A percentile compares a stretch with the other conserved stretches of the same genome.
These are phyloP conservation scores for Penicillium janthinellum DNA, from an alignment of 2,329 filamentous ascomycete species.

Conservation along the genomic window DNA sequence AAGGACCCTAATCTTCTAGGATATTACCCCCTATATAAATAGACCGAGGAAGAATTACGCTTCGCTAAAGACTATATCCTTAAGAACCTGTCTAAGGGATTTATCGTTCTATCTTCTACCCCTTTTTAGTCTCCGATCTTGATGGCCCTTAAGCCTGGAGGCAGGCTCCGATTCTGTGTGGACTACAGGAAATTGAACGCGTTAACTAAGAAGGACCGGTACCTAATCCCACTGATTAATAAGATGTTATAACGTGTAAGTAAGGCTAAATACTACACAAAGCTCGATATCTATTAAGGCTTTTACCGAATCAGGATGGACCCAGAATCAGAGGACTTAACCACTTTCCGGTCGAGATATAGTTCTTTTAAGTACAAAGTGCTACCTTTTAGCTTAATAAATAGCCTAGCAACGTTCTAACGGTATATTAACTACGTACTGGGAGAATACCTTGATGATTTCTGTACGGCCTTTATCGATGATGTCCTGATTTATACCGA, in stretches of 20 bases:
- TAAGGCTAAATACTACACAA: neutral
- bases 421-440: too few relatives aligned
- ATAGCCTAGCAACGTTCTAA: too few relatives aligned
- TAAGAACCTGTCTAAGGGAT: conserved; percentile 9
- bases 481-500: too few relatives aligned
- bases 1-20: neutral
- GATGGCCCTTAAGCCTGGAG: neutral
- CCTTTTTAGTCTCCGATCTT: conserved; percentile 3
- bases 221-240: neutral
- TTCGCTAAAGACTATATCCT: neutral
- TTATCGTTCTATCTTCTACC: conserved; percentile 1
- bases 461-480: too few relatives aligned
- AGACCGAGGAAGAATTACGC: neutral
- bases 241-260: neutral
- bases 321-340: neutral
- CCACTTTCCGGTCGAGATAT: neutral
- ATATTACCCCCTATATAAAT: neutral
- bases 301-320: neutral
- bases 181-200: neutral
- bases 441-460: too few relatives aligned
- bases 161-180: neutral
- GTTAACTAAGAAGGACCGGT: neutral
- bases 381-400: too few relatives aligned
- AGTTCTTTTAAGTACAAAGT: neutral
- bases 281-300: neutral